Evolutionary conservation across 2,329 filamentous ascomycete genomes (phyloP), one percentile per base, ranked within the genome.

Genomic region (Escovopsis sp.): DNA sequence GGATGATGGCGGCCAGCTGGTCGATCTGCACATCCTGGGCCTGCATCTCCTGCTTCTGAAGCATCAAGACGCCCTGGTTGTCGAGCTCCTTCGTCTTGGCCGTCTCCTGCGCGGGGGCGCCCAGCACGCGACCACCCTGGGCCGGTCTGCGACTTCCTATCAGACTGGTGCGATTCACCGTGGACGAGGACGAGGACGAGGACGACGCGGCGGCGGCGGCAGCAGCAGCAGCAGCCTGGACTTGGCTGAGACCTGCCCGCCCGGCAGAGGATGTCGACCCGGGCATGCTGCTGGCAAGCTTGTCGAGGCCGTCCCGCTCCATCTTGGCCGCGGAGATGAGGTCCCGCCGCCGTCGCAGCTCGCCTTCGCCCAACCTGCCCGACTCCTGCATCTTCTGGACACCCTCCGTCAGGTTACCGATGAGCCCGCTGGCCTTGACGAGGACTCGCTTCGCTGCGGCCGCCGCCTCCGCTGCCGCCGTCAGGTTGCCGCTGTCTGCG

Each of bases 11-110:
- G 2, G 74, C 70, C 42, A 91, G 62, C 50, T 76, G 68, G 14
- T 81, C 71, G 3, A 91, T 72, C 50, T 84, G 79, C 51, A 79
- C 58, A 49, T 91, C 84, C 54, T 93, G 84, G 48, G 83, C 76
- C 41, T 69, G 55, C 68, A 89, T 84, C 57, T 84, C 74, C 53
- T 83, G 71, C 51, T 76, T 69, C 59, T 91, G 84, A 46, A 91
- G 60, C 57, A 82, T 74, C 46, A 88, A 52, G 14, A 91, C 77
- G 0, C 82, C 84, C 5, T 70, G 60, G 51, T 91, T 91, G 54
- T 86, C 84, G 41, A 85, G 61, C 57, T 89, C 83, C 11, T 84
- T 64, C 35, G 84, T 89, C 47, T 76, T 73, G 44, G 84, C 79
- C 13, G 82, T 88, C 61, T 93, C 84, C 1, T 79, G 72, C 2